Conservation (phyloP, 2,329 filamentous ascomycete genomes). For the Pseudomassariella vexata region DNA sequence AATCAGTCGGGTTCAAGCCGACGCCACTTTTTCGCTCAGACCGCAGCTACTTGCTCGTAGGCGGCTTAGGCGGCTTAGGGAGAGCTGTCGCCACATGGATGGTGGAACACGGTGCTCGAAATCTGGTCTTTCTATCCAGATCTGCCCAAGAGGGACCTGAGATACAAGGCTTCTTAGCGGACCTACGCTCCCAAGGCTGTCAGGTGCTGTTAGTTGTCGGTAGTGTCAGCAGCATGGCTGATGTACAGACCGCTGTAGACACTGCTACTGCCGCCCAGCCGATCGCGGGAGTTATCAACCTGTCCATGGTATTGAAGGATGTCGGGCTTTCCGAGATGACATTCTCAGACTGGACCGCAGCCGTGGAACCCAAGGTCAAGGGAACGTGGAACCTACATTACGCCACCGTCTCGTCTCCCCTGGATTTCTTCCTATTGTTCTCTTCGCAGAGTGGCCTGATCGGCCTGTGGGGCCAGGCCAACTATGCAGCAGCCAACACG, state of each 20-base stretch:
- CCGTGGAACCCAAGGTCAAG: constrained; percentile 31
- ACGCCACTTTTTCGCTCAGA: too few relatives aligned
- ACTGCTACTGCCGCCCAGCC: constrained; percentile 16
- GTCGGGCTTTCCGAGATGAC: constrained; percentile 29
- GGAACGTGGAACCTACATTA: constrained; percentile 39
- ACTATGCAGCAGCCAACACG: constrained; percentile 25
- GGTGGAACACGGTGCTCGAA: constrained; percentile 20
- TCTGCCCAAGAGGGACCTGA: constrained; percentile 14
- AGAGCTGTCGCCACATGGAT: constrained; percentile 23
- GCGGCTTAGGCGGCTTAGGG: constrained; percentile 28
- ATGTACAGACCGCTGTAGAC: constrained; percentile 20
- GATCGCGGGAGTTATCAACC: neutral
- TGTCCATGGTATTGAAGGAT: constrained; percentile 15
- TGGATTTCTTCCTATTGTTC: constrained; percentile 26
- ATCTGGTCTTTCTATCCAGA: constrained; percentile 23
- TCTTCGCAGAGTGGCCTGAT: constrained; percentile 15
- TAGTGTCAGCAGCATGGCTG: constrained; percentile 21
- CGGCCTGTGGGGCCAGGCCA: constrained; percentile 18
- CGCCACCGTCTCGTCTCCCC: constrained; percentile 3
- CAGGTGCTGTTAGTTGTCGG: constrained; percentile 18
- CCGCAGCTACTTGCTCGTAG: constrained; percentile 26
- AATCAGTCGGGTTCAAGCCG: constrained; percentile 1
- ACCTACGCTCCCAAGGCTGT: constrained; percentile 16
- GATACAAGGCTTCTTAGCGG: constrained; percentile 11
- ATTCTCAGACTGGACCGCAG: constrained; percentile 26